Conservation (phyloP, 23 red algal genomes). For the Gracilariopsis chorda region DNA sequence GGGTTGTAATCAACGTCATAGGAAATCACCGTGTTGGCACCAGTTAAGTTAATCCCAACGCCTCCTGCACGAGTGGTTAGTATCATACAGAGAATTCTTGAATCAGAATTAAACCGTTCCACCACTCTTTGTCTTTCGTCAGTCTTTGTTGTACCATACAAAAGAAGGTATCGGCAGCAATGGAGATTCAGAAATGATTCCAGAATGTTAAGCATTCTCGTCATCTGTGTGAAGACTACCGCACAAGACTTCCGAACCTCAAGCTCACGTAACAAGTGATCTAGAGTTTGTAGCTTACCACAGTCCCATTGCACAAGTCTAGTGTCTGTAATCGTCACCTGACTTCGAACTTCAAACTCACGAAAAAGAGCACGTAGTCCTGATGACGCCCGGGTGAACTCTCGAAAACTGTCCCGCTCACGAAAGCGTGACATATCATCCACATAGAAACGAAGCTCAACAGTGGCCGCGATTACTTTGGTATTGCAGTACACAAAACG, state of each 20-base stretch:
- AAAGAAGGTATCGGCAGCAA: conserved; percentile 69
- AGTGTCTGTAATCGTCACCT: conserved; percentile 79
- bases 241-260: conserved; percentile 63
- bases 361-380: conserved; percentile 39
- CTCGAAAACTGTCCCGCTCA: not conserved
- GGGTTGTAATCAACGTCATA: conserved; percentile 99
- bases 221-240: conserved; percentile 98
- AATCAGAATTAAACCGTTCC: conserved; percentile 89
- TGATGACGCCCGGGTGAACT: not conserved
- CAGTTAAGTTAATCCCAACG: conserved; percentile 89
- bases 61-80: conserved; percentile 88
- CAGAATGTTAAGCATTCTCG: conserved; percentile 89
- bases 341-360: conserved; percentile 38
- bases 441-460: conserved; percentile 37
- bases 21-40: conserved; percentile 93
- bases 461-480: not conserved
- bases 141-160: conserved; percentile 90
- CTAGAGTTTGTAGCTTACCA: conserved; percentile 89
- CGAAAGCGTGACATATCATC: conserved; percentile 14
- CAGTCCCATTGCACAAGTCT: conserved; percentile 96
- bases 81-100: conserved; percentile 84
- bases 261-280: conserved; percentile 58
- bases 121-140: conserved; percentile 84
- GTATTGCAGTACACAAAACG: conserved; percentile 36
- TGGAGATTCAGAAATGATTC: conserved; percentile 90